Percentiles rank a stretch among this genome's conserved stretches.
Evolutionary conservation across 805 yeast genomes (phyloP).

Genomic region (Metschnikowia hibisci): DNA sequence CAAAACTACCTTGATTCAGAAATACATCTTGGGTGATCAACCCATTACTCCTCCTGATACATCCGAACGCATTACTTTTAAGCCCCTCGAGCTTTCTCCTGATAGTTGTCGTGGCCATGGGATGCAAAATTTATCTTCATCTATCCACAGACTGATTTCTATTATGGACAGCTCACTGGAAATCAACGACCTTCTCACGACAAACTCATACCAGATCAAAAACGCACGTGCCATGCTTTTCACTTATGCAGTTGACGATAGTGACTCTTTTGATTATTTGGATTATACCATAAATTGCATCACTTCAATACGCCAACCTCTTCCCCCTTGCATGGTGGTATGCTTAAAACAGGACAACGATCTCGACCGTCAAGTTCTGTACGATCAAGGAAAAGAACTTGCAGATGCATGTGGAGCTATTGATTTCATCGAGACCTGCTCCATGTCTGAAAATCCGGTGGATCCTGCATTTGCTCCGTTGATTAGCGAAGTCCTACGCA

Average conservation of each 20-base stretch:
- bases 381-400: constrained; percentile 28
- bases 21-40: constrained; percentile 12
- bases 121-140: background rate
- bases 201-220: constrained; percentile 24
- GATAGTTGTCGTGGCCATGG: background rate
- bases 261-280: constrained; percentile 26
- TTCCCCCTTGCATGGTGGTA: constrained; percentile 31
- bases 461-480: constrained; percentile 30
- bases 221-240: constrained; percentile 31
- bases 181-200: constrained; percentile 25
- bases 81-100: constrained; percentile 6
- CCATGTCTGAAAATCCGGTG: constrained; percentile 19
- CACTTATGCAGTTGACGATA: constrained; percentile 27
- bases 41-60: constrained; percentile 7
- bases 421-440: constrained; percentile 27
- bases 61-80: constrained; percentile 11
- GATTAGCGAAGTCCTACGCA: constrained; percentile 12
- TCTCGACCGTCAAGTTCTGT: constrained; percentile 25
- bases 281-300: constrained; percentile 29
- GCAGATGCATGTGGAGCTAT: constrained; percentile 27
- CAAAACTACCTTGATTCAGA: constrained; percentile 15
- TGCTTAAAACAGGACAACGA: constrained; percentile 29
- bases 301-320: constrained; percentile 17
- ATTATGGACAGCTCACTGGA: constrained; percentile 30
- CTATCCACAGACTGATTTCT: constrained; percentile 22